phyloP scores from a whole-genome alignment of 352 stramenopile genomes.

The Phytophthora idaei region DNA sequence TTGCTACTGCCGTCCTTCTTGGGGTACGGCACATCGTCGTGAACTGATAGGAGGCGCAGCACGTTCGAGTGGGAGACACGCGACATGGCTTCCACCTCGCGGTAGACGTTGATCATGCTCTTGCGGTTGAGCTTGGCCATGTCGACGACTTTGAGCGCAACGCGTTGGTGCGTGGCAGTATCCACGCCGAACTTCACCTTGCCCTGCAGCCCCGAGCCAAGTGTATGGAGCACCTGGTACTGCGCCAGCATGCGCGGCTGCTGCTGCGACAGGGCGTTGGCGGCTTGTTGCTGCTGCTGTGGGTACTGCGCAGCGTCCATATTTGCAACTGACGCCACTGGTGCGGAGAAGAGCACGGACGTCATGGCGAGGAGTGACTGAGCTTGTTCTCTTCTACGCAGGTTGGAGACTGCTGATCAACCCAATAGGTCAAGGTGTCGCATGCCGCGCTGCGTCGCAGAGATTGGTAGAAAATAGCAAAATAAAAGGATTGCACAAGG shows the following conservation, averaged over 20 bases:
- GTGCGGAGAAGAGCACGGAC: slow-evolving; percentile 34
- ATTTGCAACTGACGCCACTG: slow-evolving; percentile 37
- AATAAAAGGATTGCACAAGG: background rate
- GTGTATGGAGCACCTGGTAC: slow-evolving; percentile 78
- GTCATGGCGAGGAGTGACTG: slow-evolving; percentile 18
- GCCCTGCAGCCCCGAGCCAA: slow-evolving; percentile 79
- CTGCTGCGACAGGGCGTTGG: slow-evolving; percentile 10
- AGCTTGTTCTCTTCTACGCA: slow-evolving; percentile 19
- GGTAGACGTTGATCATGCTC: slow-evolving; percentile 83
- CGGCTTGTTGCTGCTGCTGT: slow-evolving; percentile 4
- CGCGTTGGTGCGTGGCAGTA: slow-evolving; percentile 71
- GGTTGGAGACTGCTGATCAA: slow-evolving; percentile 21
- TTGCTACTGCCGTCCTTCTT: slow-evolving; percentile 80
- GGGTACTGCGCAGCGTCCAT: slow-evolving; percentile 34
- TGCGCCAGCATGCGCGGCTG: slow-evolving; percentile 71
- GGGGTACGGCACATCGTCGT: slow-evolving; percentile 70
- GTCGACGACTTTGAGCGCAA: slow-evolving; percentile 93
- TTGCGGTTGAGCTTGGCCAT: slow-evolving; percentile 82
- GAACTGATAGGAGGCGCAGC: slow-evolving; percentile 77
- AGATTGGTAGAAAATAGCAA: slow-evolving; percentile 15
- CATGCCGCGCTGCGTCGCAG: background rate
- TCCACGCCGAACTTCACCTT: slow-evolving; percentile 92
- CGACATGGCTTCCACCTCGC: slow-evolving; percentile 92
- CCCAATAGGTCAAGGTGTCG: slow-evolving; percentile 9
- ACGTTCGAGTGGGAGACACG: slow-evolving; percentile 84